Conservation (phyloP, 2,329 filamentous ascomycete genomes). For the Sodiomyces alkalinus region DNA sequence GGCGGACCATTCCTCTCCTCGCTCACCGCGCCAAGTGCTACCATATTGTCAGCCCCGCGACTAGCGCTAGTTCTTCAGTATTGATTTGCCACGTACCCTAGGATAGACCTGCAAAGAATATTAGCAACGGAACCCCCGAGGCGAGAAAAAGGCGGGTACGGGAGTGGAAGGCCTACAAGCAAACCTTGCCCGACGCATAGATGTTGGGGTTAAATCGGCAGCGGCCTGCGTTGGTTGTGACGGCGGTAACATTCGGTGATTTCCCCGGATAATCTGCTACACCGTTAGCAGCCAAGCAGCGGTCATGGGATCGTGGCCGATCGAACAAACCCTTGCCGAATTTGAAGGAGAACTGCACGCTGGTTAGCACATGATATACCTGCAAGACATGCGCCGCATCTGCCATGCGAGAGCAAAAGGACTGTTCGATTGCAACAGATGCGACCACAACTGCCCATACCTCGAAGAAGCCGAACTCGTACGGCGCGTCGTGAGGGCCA, state of each 20-base stretch:
- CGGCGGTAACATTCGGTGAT: slow-evolving; percentile 45
- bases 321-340: slow-evolving; percentile 58
- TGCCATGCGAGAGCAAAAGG: slow-evolving; percentile 10
- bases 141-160: not conserved
- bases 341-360: slow-evolving; percentile 54
- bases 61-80: slow-evolving; percentile 1
- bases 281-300: too few relatives aligned
- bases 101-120: slow-evolving; percentile 48
- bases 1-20: slow-evolving; percentile 89
- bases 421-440: too few relatives aligned
- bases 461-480: slow-evolving; percentile 96
- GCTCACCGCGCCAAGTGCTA: slow-evolving; percentile 85
- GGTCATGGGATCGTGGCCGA: not conserved
- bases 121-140: too few relatives aligned
- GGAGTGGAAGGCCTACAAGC: slow-evolving; percentile 46
- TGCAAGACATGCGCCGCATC: slow-evolving; percentile 9
- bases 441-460: too few relatives aligned
- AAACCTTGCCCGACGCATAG: slow-evolving; percentile 82
- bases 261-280: slow-evolving; percentile 77
- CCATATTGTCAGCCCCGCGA: slow-evolving; percentile 8
- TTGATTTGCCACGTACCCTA: slow-evolving; percentile 52
- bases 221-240: slow-evolving; percentile 77
- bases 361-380: slow-evolving; percentile 12
- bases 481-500: slow-evolving; percentile 85
- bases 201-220: slow-evolving; percentile 96